Base-by-base conservation (phyloP, 371 early-diverging fungal species). In the Choanephora cucurbitarum region DNA sequence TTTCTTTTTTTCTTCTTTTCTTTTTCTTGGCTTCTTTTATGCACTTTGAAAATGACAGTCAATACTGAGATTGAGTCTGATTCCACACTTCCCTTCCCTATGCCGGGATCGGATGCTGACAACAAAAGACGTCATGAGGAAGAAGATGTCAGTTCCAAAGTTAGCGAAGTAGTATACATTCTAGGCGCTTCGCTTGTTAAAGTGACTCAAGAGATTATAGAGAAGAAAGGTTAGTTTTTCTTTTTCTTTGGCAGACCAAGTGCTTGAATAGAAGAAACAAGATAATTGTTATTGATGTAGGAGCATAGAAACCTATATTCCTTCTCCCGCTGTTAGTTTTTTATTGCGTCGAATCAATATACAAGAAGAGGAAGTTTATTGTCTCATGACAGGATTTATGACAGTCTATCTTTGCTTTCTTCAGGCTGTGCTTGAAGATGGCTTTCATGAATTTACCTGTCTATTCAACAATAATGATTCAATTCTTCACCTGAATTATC, bases 291-390 rank as follows among this genome's bases (percentile, higher is more conserved):
- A 17, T 10, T 34, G 15, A 15, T 32, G 11, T 32, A 32, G 28
- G 28, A 6, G n/a, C 8, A 40, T 42, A 60, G 92, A 90, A 61
- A 83, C 85, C 66, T 89, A 88, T 69, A 93, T 94, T 44, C 75
- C 87, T 60, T 90, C 91, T 34, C 72, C 81, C 13, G 85, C 92
- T 33, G 72, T 74, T 62, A 88, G 72, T 52, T 64, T 64, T 47
- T 39, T 64, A 40, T 23, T 60, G 22, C 55, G 51, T 31, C 43
- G 52, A 39, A 51, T 55, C 47, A 42, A 54, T 31, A 52, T 54
- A 14, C 24, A 45, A 41, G 41, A 44, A 18, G 49, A 64, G 3
- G 65, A 75, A n/a, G 48, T 67, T 10, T 72, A 73, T 23, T 64
- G 63, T 46, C 46, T 71, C 18, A 70, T 68, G 58, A 70, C 70